A percentile compares a stretch with the other conserved stretches of the same genome.
Evolutionary conservation across 106 monocot species (phyloP).

Genomic region (Dioscorea dumetorum): DNA sequence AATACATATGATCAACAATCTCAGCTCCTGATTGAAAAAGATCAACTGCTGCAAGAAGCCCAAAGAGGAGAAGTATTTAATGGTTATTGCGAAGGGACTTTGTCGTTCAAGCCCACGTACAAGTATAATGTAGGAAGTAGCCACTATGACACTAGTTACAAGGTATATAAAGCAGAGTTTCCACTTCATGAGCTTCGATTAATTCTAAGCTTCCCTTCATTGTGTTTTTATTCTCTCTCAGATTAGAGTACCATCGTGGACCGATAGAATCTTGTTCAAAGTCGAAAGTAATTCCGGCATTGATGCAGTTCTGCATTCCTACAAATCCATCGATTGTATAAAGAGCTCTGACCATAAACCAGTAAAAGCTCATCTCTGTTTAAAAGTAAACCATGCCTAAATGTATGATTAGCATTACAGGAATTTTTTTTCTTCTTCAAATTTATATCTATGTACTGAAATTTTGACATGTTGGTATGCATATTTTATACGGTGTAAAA

Average conservation of each 20-base stretch:
- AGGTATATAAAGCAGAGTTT: constrained; percentile 11
- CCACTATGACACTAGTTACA: constrained; percentile 49
- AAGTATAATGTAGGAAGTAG: constrained; percentile 45
- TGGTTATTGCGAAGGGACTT: constrained; percentile 44
- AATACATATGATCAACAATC: background rate
- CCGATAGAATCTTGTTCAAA: constrained; percentile 56
- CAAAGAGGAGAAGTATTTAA: constrained; percentile 44
- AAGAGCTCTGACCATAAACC: constrained; percentile 45
- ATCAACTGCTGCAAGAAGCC: constrained; percentile 51
- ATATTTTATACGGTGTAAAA: too few species aligned
- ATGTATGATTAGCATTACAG: too few species aligned
- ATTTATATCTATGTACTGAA: too few species aligned
- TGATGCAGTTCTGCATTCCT: constrained; percentile 30
- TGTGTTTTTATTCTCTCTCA: constrained; percentile 4
- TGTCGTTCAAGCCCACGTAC: constrained; percentile 52
- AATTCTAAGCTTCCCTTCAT: too few species aligned
- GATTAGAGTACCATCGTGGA: constrained; percentile 59
- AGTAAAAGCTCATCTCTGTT: constrained; percentile 45
- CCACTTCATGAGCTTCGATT: too few species aligned
- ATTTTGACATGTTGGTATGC: too few species aligned
- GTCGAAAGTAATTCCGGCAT: constrained; percentile 24
- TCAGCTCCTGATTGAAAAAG: constrained; percentile 27
- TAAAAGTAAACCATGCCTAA: constrained; percentile 5
- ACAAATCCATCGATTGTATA: constrained; percentile 23
- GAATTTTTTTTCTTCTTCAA: too few species aligned